Percentiles rank a stretch among this genome's conserved stretches.
These are phyloP conservation scores for Xylaria hypoxylon DNA, from an alignment of 2,329 filamentous ascomycete species.

Conservation along the genomic window DNA sequence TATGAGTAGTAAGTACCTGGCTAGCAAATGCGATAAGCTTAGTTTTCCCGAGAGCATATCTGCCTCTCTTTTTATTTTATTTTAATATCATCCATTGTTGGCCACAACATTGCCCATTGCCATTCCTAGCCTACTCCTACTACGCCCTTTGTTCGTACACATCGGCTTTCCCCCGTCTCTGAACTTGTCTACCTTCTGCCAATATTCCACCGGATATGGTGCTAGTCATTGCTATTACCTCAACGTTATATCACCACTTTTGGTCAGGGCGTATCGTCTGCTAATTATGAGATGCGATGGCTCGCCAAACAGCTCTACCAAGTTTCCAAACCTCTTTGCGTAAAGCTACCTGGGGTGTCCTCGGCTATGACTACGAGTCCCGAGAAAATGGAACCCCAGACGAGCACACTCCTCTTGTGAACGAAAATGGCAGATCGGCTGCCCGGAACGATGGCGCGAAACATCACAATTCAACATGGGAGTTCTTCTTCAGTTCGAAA, in stretches of 20 bases:
- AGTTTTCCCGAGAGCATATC: slow-evolving; percentile 10
- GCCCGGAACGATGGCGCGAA: slow-evolving; percentile 41
- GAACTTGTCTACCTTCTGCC: not conserved
- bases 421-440: slow-evolving; percentile 29
- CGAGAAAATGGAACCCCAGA: slow-evolving; percentile 45
- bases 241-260: slow-evolving; percentile 12
- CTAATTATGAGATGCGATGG: slow-evolving; percentile 49
- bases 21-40: slow-evolving; percentile 20
- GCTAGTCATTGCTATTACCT: slow-evolving; percentile 2
- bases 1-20: slow-evolving; percentile 35
- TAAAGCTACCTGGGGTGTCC: slow-evolving; percentile 39
- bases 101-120: no score
- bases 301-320: slow-evolving; percentile 47
- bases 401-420: slow-evolving; percentile 47
- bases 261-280: slow-evolving; percentile 32
- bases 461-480: slow-evolving; percentile 47
- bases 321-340: slow-evolving; percentile 46
- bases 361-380: slow-evolving; percentile 26
- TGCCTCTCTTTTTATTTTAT: slow-evolving; percentile 7
- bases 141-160: slow-evolving; percentile 23
- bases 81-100: not conserved
- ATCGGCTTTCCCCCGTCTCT: not conserved
- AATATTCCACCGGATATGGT: slow-evolving; percentile 24
- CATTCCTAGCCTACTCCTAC: not conserved
- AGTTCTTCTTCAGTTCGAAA: slow-evolving; percentile 63